phyloP scores from a whole-genome alignment of 2,329 filamentous ascomycete genomes.

The Colletotrichum eleusines region DNA sequence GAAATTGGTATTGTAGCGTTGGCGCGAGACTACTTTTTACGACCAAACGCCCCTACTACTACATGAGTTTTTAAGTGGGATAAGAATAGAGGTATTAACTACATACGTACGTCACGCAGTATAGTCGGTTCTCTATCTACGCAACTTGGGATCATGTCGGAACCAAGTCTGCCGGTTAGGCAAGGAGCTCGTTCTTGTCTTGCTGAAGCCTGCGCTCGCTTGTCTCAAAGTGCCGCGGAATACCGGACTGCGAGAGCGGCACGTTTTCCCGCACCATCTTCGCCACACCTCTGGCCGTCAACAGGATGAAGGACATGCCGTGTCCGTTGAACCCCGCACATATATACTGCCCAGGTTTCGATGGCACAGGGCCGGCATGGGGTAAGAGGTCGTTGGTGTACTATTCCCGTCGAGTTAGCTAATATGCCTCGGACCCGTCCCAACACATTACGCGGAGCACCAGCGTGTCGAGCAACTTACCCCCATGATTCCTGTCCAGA shows the following conservation, averaged over 20 bases:
- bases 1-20: not conserved
- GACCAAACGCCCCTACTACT: not conserved
- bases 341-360: constrained; percentile 55
- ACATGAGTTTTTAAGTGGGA: not conserved
- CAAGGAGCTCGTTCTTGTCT: constrained; percentile 20
- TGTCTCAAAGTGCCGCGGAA: constrained; percentile 54
- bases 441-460: not conserved
- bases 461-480: constrained; percentile 41
- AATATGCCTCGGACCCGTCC: constrained; percentile 45
- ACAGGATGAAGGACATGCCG: constrained; percentile 62
- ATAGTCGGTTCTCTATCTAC: not conserved
- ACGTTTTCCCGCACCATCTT: constrained; percentile 52
- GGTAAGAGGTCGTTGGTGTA: constrained; percentile 35
- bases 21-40: not conserved
- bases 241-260: constrained; percentile 52
- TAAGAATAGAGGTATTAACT: not conserved
- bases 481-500: constrained; percentile 56
- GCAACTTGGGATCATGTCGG: not conserved
- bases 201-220: constrained; percentile 47
- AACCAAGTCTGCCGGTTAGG: not conserved
- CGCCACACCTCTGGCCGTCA: constrained; percentile 55
- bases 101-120: not conserved
- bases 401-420: constrained; percentile 53
- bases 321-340: constrained; percentile 64
- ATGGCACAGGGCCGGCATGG: constrained; percentile 50